phyloP scores from a whole-genome alignment of 257 asterid genomes.

The Nicotiana sylvestris region DNA sequence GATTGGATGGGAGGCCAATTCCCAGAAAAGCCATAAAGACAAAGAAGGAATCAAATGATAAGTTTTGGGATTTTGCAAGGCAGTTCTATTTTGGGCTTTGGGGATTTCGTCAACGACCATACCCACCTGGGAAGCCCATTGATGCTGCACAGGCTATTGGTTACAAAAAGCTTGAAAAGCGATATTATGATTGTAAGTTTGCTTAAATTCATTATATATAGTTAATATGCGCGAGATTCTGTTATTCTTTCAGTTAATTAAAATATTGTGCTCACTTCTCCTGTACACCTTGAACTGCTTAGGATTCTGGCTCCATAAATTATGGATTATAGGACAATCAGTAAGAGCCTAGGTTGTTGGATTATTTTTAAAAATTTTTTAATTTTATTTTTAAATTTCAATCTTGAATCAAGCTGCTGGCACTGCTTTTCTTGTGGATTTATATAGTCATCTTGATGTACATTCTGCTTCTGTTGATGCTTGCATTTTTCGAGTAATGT shows the following conservation, averaged over 20 bases:
- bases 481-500: background rate
- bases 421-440: background rate
- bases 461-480: background rate
- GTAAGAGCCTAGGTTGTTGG: background rate
- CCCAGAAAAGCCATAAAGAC: constrained; percentile 86
- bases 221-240: background rate
- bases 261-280: background rate
- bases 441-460: background rate
- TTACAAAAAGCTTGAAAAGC: constrained; percentile 74
- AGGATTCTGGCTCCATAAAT: background rate
- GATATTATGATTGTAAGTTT: constrained; percentile 84
- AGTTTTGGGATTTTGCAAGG: constrained; percentile 92
- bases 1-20: constrained; percentile 97
- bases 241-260: background rate
- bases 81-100: constrained; percentile 99
- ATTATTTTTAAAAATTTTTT: no score
- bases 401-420: background rate
- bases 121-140: constrained; percentile 89
- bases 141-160: constrained; percentile 97
- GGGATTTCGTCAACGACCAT: constrained; percentile 95
- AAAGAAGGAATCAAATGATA: constrained; percentile 60
- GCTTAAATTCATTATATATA: background rate
- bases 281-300: background rate
- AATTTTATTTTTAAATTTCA: no score
- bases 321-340: background rate